These are phyloP conservation scores for Yamadazyma dendronema DNA, from an alignment of 1,139 yeast genomes.

Conservation along the genomic window DNA sequence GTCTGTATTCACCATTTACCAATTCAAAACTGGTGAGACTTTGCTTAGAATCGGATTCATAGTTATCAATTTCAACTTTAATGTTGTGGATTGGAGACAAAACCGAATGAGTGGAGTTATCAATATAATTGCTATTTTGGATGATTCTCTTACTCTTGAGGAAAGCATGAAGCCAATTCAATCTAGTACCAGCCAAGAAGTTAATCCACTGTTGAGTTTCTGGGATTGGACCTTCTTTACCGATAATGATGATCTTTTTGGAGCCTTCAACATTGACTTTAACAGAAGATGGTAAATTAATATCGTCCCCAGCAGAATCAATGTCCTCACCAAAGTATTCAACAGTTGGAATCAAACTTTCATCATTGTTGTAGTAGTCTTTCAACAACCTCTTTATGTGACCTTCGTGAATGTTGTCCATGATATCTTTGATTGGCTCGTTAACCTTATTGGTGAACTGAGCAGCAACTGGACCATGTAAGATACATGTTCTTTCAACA, in stretches of 20 bases:
- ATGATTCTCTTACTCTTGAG: slow-evolving; percentile 76
- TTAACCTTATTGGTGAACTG: slow-evolving; percentile 82
- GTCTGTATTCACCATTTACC: slow-evolving; percentile 68
- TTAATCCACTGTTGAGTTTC: slow-evolving; percentile 67
- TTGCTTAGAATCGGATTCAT: slow-evolving; percentile 43
- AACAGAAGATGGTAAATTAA: slow-evolving; percentile 18
- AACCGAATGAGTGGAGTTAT: slow-evolving; percentile 77
- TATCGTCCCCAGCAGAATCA: slow-evolving; percentile 24
- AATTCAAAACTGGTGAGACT: slow-evolving; percentile 65
- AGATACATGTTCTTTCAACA: slow-evolving; percentile 96
- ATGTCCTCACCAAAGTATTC: slow-evolving; percentile 84
- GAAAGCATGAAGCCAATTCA: slow-evolving; percentile 92
- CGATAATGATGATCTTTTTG: slow-evolving; percentile 38
- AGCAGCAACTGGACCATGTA: slow-evolving; percentile 98
- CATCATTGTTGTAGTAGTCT: slow-evolving; percentile 72
- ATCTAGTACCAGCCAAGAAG: slow-evolving; percentile 73
- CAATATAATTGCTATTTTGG: slow-evolving; percentile 76
- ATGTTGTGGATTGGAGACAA: slow-evolving; percentile 71
- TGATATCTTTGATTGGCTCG: slow-evolving; percentile 88
- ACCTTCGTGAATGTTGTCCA: slow-evolving; percentile 88
- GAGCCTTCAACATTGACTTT: slow-evolving; percentile 27
- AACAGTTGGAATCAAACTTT: slow-evolving; percentile 72
- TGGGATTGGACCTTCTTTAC: slow-evolving; percentile 40
- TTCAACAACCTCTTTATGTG: slow-evolving; percentile 69
- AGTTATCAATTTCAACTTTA: slow-evolving; percentile 54